Conservation (phyloP, 495 filamentous ascomycete genomes). For the Zalerion maritima region DNA sequence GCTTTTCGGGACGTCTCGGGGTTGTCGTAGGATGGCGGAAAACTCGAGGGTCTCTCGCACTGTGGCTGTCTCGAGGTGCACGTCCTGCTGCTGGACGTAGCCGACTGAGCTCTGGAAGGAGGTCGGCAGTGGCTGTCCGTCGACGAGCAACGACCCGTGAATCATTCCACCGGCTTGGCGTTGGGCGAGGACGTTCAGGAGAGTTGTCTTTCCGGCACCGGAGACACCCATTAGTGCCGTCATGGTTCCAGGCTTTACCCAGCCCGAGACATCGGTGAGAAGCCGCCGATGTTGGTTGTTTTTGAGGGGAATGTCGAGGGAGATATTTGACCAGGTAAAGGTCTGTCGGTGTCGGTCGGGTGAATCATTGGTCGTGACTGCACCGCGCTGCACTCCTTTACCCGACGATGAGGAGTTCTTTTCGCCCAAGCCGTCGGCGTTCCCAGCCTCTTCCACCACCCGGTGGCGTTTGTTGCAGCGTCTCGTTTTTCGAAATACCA, state of each 20-base stretch:
- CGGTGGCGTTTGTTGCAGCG: slow-evolving; percentile 10
- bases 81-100: slow-evolving; percentile 84
- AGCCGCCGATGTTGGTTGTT: slow-evolving; percentile 42
- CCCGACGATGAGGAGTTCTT: slow-evolving; percentile 1
- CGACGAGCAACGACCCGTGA: slow-evolving; percentile 61
- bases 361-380: too few species aligned
- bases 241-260: slow-evolving; percentile 54
- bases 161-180: too few species aligned
- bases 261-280: slow-evolving; percentile 51
- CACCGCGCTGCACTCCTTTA: not conserved
- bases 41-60: slow-evolving; percentile 59
- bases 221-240: slow-evolving; percentile 56
- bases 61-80: slow-evolving; percentile 62
- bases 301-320: slow-evolving; percentile 52
- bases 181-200: slow-evolving; percentile 46
- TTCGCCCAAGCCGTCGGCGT: slow-evolving; percentile 10
- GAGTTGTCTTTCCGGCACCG: slow-evolving; percentile 58
- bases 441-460: slow-evolving; percentile 13
- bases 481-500: slow-evolving; percentile 31
- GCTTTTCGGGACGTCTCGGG: slow-evolving; percentile 34
- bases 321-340: slow-evolving; percentile 57
- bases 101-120: slow-evolving; percentile 75
- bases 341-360: slow-evolving; percentile 22
- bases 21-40: slow-evolving; percentile 55
- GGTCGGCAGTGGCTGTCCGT: slow-evolving; percentile 48